phyloP scores from a whole-genome alignment of 768 basidiomycete genomes.

The Trametes villosa region DNA sequence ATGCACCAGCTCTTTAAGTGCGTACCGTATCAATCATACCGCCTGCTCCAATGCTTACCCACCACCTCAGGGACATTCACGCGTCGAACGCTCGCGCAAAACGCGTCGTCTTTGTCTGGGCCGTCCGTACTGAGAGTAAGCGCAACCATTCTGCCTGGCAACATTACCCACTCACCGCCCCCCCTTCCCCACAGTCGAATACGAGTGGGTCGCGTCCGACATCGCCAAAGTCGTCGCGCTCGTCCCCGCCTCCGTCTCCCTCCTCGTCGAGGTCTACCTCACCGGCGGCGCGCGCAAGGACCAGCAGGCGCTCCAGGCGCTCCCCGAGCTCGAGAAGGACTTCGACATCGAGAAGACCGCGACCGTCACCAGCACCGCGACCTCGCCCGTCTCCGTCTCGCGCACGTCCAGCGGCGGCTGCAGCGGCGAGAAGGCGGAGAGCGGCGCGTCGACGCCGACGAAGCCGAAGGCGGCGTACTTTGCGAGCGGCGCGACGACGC shows the following conservation, averaged over 20 bases:
- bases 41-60: not conserved
- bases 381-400: not conserved
- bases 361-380: not conserved
- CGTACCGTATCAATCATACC: not conserved
- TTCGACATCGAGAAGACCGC: slow-evolving; percentile 13
- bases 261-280: slow-evolving; percentile 27
- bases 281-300: slow-evolving; percentile 17
- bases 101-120: slow-evolving; percentile 39
- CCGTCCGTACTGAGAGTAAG: slow-evolving; percentile 33
- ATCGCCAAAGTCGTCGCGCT: slow-evolving; percentile 21
- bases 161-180: not conserved
- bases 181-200: slow-evolving; percentile 19
- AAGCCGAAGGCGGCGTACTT: slow-evolving; percentile 5
- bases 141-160: not conserved
- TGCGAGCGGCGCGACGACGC: not conserved
- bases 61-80: slow-evolving; percentile 15
- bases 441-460: not conserved
- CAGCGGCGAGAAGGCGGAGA: not conserved
- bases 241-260: slow-evolving; percentile 21
- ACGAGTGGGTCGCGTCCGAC: slow-evolving; percentile 26
- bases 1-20: slow-evolving; percentile 39
- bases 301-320: slow-evolving; percentile 1
- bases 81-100: slow-evolving; percentile 25
- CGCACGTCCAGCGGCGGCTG: not conserved
- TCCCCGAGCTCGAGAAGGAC: slow-evolving; percentile 6